phyloP scores from a whole-genome alignment of 805 yeast species.

The Wickerhamomyces silvicola region DNA sequence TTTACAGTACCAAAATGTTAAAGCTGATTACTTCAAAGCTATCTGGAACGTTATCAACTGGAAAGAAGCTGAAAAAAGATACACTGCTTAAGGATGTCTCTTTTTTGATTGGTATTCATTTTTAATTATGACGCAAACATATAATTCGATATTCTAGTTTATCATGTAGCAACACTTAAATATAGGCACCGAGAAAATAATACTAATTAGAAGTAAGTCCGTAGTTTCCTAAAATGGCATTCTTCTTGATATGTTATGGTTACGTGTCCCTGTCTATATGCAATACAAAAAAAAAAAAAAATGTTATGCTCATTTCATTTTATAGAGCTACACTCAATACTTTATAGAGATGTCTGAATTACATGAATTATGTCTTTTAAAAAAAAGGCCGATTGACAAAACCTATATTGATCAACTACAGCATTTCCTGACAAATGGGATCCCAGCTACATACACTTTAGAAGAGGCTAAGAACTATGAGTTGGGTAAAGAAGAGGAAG shows the following conservation, averaged over 20 bases:
- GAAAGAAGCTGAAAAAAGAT: conserved; percentile 82
- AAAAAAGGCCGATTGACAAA: conserved; percentile 43
- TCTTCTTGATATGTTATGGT: no score
- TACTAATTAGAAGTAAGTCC: no score
- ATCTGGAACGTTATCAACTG: conserved; percentile 94
- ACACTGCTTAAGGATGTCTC: conserved; percentile 28
- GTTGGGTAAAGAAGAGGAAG: conserved; percentile 33
- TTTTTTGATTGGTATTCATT: background rate
- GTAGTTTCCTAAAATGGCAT: no score
- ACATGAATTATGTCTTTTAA: conserved; percentile 55
- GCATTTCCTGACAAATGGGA: conserved; percentile 49
- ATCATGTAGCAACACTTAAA: background rate
- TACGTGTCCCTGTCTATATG: no score
- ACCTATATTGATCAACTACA: conserved; percentile 39
- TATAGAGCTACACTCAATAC: no score
- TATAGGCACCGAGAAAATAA: no score
- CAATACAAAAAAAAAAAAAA: no score
- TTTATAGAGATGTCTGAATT: conserved; percentile 52
- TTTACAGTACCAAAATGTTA: conserved; percentile 86
- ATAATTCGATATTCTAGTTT: background rate
- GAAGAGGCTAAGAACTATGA: conserved; percentile 66
- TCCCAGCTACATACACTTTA: conserved; percentile 77
- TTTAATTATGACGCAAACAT: no score
- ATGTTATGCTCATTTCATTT: no score
- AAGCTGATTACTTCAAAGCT: conserved; percentile 87